These are phyloP conservation scores for Xylogone sp. DNA, from an alignment of 2,329 filamentous ascomycete species.

Conservation along the genomic window DNA sequence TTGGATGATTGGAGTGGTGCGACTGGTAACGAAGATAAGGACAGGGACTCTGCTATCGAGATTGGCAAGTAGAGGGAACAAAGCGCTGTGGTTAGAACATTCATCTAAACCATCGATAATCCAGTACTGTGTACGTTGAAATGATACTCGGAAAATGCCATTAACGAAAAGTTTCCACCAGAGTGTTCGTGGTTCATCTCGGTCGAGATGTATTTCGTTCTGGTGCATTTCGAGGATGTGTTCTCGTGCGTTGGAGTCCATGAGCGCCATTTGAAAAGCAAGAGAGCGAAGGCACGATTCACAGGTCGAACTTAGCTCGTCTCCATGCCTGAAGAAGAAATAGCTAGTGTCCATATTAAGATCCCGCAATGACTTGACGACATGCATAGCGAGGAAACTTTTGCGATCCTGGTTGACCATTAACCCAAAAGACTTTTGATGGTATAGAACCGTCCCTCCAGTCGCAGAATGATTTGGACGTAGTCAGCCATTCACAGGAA, in stretches of 20 bases:
- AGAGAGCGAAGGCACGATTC: constrained; percentile 25
- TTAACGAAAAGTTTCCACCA: constrained; percentile 25
- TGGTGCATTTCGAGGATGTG: constrained; percentile 15
- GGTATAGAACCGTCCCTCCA: constrained; percentile 13
- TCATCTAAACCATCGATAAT: constrained; percentile 33
- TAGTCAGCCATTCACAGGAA: constrained; percentile 20
- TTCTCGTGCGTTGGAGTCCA: constrained; percentile 11
- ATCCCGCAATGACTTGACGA: constrained; percentile 19
- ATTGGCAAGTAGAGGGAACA: constrained; percentile 20
- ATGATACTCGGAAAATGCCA: constrained; percentile 18
- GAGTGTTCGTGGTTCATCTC: constrained; percentile 19
- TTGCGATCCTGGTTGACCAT: constrained; percentile 30
- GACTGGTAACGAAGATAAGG: constrained; percentile 22
- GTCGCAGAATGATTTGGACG: constrained; percentile 4
- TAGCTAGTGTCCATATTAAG: constrained; percentile 20
- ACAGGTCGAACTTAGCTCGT: constrained; percentile 22
- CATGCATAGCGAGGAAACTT: constrained; percentile 26
- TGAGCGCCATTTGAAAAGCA: constrained; percentile 31
- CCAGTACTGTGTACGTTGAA: constrained; percentile 22
- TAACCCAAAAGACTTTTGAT: constrained; percentile 26
- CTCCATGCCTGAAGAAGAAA: constrained; percentile 32
- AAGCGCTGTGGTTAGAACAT: constrained; percentile 17
- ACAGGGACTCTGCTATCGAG: constrained; percentile 10
- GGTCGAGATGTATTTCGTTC: constrained; percentile 14
- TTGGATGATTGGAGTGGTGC: constrained; percentile 11